Base-by-base conservation (phyloP, 2,329 filamentous ascomycete genomes). In the Cladosporium cucumerinum region DNA sequence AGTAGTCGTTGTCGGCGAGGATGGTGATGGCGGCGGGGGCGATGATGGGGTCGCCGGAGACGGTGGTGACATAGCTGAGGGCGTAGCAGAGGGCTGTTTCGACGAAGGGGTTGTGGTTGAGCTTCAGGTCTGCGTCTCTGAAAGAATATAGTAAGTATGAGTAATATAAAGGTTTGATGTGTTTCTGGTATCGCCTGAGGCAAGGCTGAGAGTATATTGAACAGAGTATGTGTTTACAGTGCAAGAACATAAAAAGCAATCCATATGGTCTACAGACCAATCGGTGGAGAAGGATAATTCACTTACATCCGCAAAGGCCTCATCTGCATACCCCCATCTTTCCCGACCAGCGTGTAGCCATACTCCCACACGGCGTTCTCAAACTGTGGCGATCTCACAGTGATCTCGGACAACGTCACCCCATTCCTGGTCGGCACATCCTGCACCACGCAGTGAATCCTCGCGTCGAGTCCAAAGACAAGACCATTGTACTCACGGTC, bases 1-100 rank as follows among this genome's bases (percentile, higher is more conserved):
- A 99, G 84, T 99, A 99, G 81, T 96, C 92, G 74, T 95, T 93
- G 79, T 97, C 93, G 66, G 95, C 94, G 39, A 98, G 86, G 75
- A 99, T 94, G 67, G 91, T 93, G 76, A 98, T 86, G 16, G 87
- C 87, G 32, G 89, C 80, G 4, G 93, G 86, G 16, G 84, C 84
- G 73, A 95, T 87, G 74, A 79, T 84, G 68, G 70, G 78, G 72
- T 68, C 81, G 11, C 58, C 58, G 69, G 69, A 80, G 69, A 78
- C 80, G 75, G 77, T 78, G 73, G 78, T 83, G 76, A 92, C 88
- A 79, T 97, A 97, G 63, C 90, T 95, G 71, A 98, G 85, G 63
- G 87, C 91, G 80, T 96, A 98, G 78, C 85, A 87, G 65, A 99
- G 84, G 1, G 95, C 91, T 12, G 92, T 96, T 81, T 98, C 93